Evolutionary conservation across 768 basidiomycete species (phyloP).

Genomic region (Mycena sanguinolenta): DNA sequence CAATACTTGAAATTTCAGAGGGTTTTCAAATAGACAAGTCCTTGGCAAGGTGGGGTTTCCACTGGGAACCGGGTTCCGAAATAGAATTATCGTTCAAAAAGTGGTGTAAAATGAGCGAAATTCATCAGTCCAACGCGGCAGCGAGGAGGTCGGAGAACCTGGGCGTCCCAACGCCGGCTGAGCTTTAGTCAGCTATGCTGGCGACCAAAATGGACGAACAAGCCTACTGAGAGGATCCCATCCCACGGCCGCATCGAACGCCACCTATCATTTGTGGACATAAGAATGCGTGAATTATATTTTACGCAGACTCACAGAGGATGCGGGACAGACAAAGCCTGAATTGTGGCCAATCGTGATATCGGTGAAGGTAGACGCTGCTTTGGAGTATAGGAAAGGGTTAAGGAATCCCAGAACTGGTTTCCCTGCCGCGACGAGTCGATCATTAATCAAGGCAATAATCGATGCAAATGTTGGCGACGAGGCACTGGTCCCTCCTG

Average conservation of each 20-base stretch:
- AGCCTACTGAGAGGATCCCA: slow-evolving; percentile 19
- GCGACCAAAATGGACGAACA: background rate
- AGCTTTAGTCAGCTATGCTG: background rate
- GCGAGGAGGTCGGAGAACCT: background rate
- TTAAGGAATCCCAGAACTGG: slow-evolving; percentile 51
- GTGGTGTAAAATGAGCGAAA: too few relatives aligned
- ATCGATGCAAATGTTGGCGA: too few relatives aligned
- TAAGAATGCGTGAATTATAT: too few relatives aligned
- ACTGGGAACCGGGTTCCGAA: too few relatives aligned
- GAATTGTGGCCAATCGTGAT: slow-evolving; percentile 12
- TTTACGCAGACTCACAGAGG: too few relatives aligned
- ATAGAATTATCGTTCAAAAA: too few relatives aligned
- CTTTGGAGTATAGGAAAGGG: too few relatives aligned
- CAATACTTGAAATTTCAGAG: too few relatives aligned
- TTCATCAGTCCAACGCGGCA: background rate
- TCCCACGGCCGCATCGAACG: slow-evolving; percentile 18
- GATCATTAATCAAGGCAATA: slow-evolving; percentile 60
- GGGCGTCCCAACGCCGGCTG: slow-evolving; percentile 17
- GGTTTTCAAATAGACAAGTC: too few relatives aligned
- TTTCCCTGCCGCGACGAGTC: slow-evolving; percentile 46
- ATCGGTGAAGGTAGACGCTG: background rate
- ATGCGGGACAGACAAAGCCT: too few relatives aligned
- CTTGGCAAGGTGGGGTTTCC: too few relatives aligned
- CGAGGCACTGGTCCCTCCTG: slow-evolving; percentile 60
- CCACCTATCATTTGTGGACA: slow-evolving; percentile 4